Conservation (phyloP, 2,329 filamentous ascomycete species). For the Delphinella strobiligena region DNA sequence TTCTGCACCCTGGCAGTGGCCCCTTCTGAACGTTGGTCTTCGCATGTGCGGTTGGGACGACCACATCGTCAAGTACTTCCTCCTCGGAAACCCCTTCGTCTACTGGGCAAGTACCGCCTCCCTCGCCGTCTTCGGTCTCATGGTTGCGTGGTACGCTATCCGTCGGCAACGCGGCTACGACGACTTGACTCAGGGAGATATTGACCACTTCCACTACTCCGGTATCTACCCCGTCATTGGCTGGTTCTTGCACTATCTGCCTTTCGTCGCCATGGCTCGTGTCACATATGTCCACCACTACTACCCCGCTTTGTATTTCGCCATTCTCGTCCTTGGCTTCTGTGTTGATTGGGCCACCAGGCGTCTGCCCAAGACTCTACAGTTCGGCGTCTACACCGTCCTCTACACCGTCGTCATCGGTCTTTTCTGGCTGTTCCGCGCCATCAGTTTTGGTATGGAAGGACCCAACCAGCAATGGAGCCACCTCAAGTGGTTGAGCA, state of each 20-base stretch:
- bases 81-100: constrained; percentile 88
- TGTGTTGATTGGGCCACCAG: constrained; percentile 71
- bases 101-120: constrained; percentile 89
- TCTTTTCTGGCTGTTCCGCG: constrained; percentile 81
- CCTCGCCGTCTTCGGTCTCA: constrained; percentile 57
- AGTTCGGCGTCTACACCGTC: constrained; percentile 57
- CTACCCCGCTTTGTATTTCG: constrained; percentile 96
- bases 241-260: constrained; percentile 93
- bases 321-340: constrained; percentile 82
- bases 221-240: constrained; percentile 84
- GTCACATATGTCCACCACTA: constrained; percentile 99
- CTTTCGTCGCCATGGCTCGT: constrained; percentile 94
- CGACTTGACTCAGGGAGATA: constrained; percentile 66
- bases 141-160: constrained; percentile 74
- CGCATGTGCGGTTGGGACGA: constrained; percentile 99
- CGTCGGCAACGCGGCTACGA: constrained; percentile 92
- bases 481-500: constrained; percentile 88
- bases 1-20: constrained; percentile 98
- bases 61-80: constrained; percentile 91
- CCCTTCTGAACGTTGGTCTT: constrained; percentile 83
- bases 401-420: constrained; percentile 66
- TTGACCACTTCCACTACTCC: constrained; percentile 91
- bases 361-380: constrained; percentile 49
- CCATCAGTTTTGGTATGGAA: constrained; percentile 92
- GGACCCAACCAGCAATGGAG: constrained; percentile 72